Evolutionary conservation across 345 rosid species (phyloP), one percentile per base, ranked within the genome.

Genomic region (Populus pruinosa): DNA sequence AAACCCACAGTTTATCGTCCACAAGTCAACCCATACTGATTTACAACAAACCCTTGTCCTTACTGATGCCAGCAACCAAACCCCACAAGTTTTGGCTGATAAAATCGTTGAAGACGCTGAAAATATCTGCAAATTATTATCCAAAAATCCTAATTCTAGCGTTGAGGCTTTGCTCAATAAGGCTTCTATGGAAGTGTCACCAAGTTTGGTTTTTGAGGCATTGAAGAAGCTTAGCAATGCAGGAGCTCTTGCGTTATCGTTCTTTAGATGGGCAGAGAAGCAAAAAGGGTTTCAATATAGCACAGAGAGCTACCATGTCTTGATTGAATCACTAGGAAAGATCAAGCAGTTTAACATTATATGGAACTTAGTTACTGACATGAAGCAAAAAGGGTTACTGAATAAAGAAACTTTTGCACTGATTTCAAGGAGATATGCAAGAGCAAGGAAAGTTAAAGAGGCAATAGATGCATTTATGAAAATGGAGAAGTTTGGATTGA

Each of bases 301-400:
- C n/a, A 79, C 94, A 5, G 84, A 88, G 21, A 91, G 86, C 84
- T 95, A 93, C 86, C 90, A 93, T 49, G 89, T 85, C 2, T 67
- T 91, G 81, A 90, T 95, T 72, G 98, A 91, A 33, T 86, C 98
- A 38, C 85, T 91, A 53, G 97, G 95, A 8, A 95, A 93, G 86
- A 90, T 93, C 74, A 95, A 90, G 81, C 98, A 95, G 77, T 91
- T 95, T 81, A 91, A 85, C 43, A 39, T 88, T 44, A 79, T 85
- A 5, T 93, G 93, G 98, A 77, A 71, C 59, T 61, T 93, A 14
- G 94, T 93, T 43, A 79, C 66, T 59, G 97, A 91, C 23, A 93
- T 91, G 99, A 90, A 87, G 80, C 79, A n/a, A 4, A 89, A 82
- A 69, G 81, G 81, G 80, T 80, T 93, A n/a, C 67, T 95, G 74